Evolutionary conservation across 2,329 filamentous ascomycete species (phyloP), one percentile per base, ranked within the genome.

Genomic region (Pezizomycotina sp.): DNA sequence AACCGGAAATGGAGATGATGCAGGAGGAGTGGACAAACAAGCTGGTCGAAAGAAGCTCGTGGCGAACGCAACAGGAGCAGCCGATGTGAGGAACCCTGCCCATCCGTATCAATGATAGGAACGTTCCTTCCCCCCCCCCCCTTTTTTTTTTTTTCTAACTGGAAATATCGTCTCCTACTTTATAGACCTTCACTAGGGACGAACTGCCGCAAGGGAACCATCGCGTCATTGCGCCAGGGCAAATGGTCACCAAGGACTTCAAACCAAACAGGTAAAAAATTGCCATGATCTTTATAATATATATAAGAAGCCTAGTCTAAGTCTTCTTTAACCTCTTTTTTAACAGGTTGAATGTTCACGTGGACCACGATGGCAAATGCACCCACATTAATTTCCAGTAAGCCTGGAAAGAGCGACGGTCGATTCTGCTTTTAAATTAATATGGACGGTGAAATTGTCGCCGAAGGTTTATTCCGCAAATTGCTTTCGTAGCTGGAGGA

Each of bases 311-410:
- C n/a, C 14, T 16, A 6, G 13, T 19, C 7, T 29, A n/a, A 20
- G n/a, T 28, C 27, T 14, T n/a, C 22, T 10, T 7, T 16, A 16
- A 28, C 5, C 14, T 26, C n/a, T n/a, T n/a, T n/a, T n/a, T n/a
- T n/a, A n/a, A 23, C 36, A 50, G 48, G 27, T 34, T 52, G 31
- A 52, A 52, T 41, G 42, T 52, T 23, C 42, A 52, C 36, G 38
- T 52, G 15, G 43, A 47, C 15, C 38, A 41, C 5, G 34, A 47
- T n/a, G 48, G 45, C 19, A 34, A 18, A 21, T 46, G 45, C 31
- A 51, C 40, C 3, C 48, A 47, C 26, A 38, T 51, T 28, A 40
- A 33, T 7, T 43, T 42, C 30, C 48, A 48, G 12, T 52, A 45
- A 19, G 23, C 30, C n/a, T n/a, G n/a, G n/a, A n/a, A n/a, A n/a